phyloP scores from a whole-genome alignment of 257 asterid genomes.

The Euphrasia confusa region DNA sequence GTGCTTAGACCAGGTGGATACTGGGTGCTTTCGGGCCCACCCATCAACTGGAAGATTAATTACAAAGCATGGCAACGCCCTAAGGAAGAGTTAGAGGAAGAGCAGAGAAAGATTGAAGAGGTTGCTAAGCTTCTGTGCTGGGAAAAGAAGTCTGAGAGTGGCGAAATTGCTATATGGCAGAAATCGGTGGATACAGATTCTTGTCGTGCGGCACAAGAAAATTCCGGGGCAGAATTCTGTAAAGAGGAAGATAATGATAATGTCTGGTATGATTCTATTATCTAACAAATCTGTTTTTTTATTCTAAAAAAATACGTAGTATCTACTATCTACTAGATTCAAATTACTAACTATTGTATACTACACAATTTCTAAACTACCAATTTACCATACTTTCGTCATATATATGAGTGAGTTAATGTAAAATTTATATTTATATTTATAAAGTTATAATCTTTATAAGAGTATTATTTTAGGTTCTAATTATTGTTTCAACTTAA shows the following conservation, averaged over 20 bases:
- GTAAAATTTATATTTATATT: too few species aligned
- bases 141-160: slow-evolving; percentile 49
- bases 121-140: slow-evolving; percentile 55
- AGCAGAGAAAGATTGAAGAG: slow-evolving; percentile 51
- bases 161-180: slow-evolving; percentile 56
- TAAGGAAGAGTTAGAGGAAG: slow-evolving; percentile 45
- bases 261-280: slow-evolving; percentile 42
- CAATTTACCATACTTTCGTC: too few species aligned
- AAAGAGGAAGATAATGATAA: slow-evolving; percentile 38
- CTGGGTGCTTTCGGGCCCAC: slow-evolving; percentile 72
- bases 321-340: too few species aligned
- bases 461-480: too few species aligned
- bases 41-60: slow-evolving; percentile 50
- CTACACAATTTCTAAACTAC: too few species aligned
- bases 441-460: too few species aligned
- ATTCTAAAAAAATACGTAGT: too few species aligned
- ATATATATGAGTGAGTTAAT: too few species aligned
- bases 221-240: slow-evolving; percentile 41
- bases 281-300: not conserved
- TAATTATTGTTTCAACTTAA: too few species aligned
- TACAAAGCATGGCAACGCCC: slow-evolving; percentile 58
- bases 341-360: too few species aligned
- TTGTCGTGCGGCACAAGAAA: slow-evolving; percentile 46
- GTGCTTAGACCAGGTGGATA: slow-evolving; percentile 67
- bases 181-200: slow-evolving; percentile 35